Conservation (phyloP, 1,284 basidiomycete genomes). For the Austroboletus novae-zelandiae region DNA sequence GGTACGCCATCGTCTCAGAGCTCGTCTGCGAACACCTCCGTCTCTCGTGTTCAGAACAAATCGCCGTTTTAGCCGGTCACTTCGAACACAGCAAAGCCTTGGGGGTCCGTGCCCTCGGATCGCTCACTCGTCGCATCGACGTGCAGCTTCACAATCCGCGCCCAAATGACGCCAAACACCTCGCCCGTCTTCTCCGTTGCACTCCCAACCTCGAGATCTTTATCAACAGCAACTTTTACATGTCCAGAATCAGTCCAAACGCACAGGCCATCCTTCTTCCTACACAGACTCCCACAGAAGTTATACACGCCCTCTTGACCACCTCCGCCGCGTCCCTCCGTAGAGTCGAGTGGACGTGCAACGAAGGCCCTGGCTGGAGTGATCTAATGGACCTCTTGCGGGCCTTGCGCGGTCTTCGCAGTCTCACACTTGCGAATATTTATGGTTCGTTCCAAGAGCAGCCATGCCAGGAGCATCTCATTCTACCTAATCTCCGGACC, state of each 20-base stretch:
- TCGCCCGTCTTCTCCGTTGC: slow-evolving; percentile 36
- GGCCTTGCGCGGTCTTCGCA: slow-evolving; percentile 20
- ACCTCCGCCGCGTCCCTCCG: slow-evolving; percentile 25
- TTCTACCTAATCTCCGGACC: slow-evolving; percentile 37
- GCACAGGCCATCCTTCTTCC: slow-evolving; percentile 24
- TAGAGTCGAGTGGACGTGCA: slow-evolving; percentile 33
- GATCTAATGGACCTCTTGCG: slow-evolving; percentile 28
- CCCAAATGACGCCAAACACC: slow-evolving; percentile 13
- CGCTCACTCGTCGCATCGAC: slow-evolving; percentile 38
- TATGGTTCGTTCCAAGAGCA: slow-evolving; percentile 25
- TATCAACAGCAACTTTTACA: slow-evolving; percentile 31
- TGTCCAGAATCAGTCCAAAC: slow-evolving; percentile 17
- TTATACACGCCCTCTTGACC: slow-evolving; percentile 25
- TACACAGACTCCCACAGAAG: slow-evolving; percentile 20
- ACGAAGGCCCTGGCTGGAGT: slow-evolving; percentile 29
- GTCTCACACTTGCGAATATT: slow-evolving; percentile 37
- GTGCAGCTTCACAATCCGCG: slow-evolving; percentile 37
- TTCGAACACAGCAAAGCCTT: slow-evolving; percentile 31
- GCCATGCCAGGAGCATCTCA: slow-evolving; percentile 25
- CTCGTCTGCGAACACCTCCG: slow-evolving; percentile 40
- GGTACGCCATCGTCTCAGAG: slow-evolving; percentile 34
- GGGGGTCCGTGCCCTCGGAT: slow-evolving; percentile 32
- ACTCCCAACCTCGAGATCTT: slow-evolving; percentile 40
- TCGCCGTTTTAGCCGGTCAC: slow-evolving; percentile 31
- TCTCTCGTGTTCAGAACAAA: slow-evolving; percentile 34